Base-by-base conservation (phyloP, 2,329 filamentous ascomycete genomes). In the Pseudogymnoascus sp. region DNA sequence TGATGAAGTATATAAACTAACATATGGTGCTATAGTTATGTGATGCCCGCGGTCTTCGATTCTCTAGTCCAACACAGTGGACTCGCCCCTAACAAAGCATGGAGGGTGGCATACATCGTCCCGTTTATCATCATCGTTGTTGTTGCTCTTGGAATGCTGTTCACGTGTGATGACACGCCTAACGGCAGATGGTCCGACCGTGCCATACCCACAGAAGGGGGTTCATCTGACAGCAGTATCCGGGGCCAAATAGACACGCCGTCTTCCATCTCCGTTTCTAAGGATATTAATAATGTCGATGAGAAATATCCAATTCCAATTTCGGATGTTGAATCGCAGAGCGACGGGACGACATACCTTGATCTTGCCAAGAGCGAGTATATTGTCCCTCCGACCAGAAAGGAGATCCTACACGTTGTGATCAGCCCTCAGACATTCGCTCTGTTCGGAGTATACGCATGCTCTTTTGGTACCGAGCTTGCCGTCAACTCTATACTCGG, bases 31-130 rank as follows among this genome's bases (percentile, higher is more conserved):
- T 33, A 33, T 15, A 54, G 47, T 29, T 54, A 54, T 73, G 83
- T 93, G 68, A 96, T 96, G 91, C 92, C 92, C 1, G 90, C 90
- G 4, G 86, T 96, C 62, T 94, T 88, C 74, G 88, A 95, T 73
- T 89, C 88, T 0, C 79, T 96, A 21, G 82, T 89, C 21, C 69
- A 75, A 5, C 70, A 79, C 0, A 79, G 79, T 58, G 83, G 85
- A 5, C 77, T 93, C 61, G 76, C 79, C 0, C 75, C 84, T 1
- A 85, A 89, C 67, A 81, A 85, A 37, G 88, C 92, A 2, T 96
- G 92, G 92, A 84, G 92, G 26, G 84, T 96, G 1, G 82, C 90
- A 2, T 96, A 95, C 71, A 78, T 96, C 64, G 87, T 95, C 5
- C 92, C 92, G 0, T 88, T 94, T 63, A 82, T 92, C 67, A 81